These are phyloP conservation scores for Quercus gilva DNA, from an alignment of 306 rosid genomes.

Conservation along the genomic window DNA sequence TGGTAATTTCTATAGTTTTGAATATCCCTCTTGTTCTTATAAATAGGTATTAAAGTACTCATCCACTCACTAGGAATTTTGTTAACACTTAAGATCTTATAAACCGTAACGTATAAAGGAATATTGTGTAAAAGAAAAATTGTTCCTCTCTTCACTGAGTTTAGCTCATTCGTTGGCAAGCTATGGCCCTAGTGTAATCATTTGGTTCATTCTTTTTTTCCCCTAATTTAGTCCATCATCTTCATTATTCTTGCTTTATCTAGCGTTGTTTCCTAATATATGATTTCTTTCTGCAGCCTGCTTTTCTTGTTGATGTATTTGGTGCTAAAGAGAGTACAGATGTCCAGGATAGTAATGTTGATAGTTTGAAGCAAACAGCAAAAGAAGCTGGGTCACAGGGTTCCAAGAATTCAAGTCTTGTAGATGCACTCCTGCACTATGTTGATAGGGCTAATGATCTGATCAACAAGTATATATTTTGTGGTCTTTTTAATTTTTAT, in stretches of 20 bases:
- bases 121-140: not conserved
- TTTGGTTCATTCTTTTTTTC: not conserved
- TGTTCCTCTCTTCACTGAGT: not conserved
- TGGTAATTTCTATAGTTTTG: no score
- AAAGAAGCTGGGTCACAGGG: slow-evolving; percentile 39
- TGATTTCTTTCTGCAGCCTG: slow-evolving; percentile 62
- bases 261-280: slow-evolving; percentile 6
- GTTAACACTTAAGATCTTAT: no score
- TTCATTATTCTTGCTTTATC: not conserved
- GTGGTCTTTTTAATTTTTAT: slow-evolving; percentile 5
- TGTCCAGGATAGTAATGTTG: slow-evolving; percentile 34
- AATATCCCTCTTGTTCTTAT: no score
- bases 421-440: slow-evolving; percentile 53
- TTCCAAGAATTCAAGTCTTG: slow-evolving; percentile 41
- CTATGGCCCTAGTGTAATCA: not conserved
- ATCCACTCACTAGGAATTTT: no score
- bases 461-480: slow-evolving; percentile 46
- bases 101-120: not conserved
- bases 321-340: slow-evolving; percentile 39
- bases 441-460: slow-evolving; percentile 45
- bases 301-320: slow-evolving; percentile 71
- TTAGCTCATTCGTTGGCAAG: not conserved
- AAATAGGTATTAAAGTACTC: no score
- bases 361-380: slow-evolving; percentile 43
- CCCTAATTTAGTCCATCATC: not conserved